Evolutionary conservation across 331 rosid species (phyloP), one percentile per base, ranked within the genome.

Genomic region (Prunus yedoensis): DNA sequence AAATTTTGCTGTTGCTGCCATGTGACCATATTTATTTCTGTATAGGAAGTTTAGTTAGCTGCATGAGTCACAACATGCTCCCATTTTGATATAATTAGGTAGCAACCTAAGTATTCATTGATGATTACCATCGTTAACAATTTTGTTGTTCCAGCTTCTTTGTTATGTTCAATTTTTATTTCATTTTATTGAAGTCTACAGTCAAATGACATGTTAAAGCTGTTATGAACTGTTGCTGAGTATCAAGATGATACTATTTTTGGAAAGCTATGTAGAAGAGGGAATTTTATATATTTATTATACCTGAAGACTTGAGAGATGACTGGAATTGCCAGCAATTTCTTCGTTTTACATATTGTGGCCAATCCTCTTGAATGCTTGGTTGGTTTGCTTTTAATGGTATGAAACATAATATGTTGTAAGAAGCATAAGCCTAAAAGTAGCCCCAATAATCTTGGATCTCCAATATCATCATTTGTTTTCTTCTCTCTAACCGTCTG

Each of bases 1-100:
- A 79, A 87, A 78, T 84, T 91, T 87, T 84, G 79, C 49, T 16
- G 74, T 84, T 78, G 87, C 81, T 86, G 86, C 85, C 84, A 50
- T 9, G 41, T n/a, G 41, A 52, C 51, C 13, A 6, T 50, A 58
- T 53, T 65, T 76, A 32, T 59, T 27, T 54, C 25, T 80, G 78
- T 82, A 74, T 80, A 86, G 86, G 73, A 78, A 76, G 25, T 61
- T 1, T 27, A 35, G 78, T 41, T 69, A 73, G 54, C 47, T 57
- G 56, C 68, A 10, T 45, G 74, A 79, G 83, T 61, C 58, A 52
- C 56, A 30, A 46, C 74, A 57, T 76, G 79, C 81, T 32, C 70
- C 71, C 38, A 45, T 68, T 77, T 74, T 64, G 66, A 64, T 32
- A 73, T 25, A 28, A 57, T 73, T 69, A 49, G 81, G 79, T 79